These are phyloP conservation scores for Tricladium varicosporioides DNA, from an alignment of 2,329 filamentous ascomycete species.

Conservation along the genomic window DNA sequence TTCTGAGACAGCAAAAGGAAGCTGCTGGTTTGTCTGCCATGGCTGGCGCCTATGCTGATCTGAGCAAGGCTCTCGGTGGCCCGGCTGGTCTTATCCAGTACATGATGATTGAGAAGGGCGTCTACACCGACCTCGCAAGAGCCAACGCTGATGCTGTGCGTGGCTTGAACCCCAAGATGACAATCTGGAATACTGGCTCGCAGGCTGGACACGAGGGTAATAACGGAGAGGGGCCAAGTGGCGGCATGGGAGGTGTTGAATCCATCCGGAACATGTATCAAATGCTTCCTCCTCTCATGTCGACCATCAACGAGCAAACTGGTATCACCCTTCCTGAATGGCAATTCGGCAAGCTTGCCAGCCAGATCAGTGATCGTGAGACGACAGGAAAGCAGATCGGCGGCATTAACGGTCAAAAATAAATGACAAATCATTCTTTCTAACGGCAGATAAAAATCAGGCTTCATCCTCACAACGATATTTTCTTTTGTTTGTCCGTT, in stretches of 20 bases:
- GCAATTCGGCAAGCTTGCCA: slow-evolving; percentile 57
- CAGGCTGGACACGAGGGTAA: slow-evolving; percentile 37
- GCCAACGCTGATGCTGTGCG: slow-evolving; percentile 75
- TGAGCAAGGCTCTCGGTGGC: slow-evolving; percentile 72
- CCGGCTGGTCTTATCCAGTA: slow-evolving; percentile 77
- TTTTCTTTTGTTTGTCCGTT: too few species aligned
- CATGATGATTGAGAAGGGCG: slow-evolving; percentile 83
- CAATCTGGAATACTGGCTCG: slow-evolving; percentile 79
- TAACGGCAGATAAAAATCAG: neutral
- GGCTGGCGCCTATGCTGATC: slow-evolving; percentile 74
- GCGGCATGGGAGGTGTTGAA: slow-evolving; percentile 52
- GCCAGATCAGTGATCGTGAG: slow-evolving; percentile 31
- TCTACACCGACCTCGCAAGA: slow-evolving; percentile 72
- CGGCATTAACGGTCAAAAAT: neutral
- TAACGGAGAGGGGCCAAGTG: slow-evolving; percentile 35
- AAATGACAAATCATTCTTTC: neutral
- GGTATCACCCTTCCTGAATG: slow-evolving; percentile 71
- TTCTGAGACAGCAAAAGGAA: slow-evolving; percentile 64
- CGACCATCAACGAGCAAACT: slow-evolving; percentile 85
- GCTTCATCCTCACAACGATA: neutral
- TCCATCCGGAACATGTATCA: slow-evolving; percentile 82
- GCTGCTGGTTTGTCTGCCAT: slow-evolving; percentile 75
- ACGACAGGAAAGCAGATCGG: slow-evolving; percentile 18
- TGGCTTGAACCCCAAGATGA: slow-evolving; percentile 85
- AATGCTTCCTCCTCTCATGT: slow-evolving; percentile 77